These are phyloP conservation scores for Collybiopsis luxurians DNA, from an alignment of 768 basidiomycete genomes.

Conservation along the genomic window DNA sequence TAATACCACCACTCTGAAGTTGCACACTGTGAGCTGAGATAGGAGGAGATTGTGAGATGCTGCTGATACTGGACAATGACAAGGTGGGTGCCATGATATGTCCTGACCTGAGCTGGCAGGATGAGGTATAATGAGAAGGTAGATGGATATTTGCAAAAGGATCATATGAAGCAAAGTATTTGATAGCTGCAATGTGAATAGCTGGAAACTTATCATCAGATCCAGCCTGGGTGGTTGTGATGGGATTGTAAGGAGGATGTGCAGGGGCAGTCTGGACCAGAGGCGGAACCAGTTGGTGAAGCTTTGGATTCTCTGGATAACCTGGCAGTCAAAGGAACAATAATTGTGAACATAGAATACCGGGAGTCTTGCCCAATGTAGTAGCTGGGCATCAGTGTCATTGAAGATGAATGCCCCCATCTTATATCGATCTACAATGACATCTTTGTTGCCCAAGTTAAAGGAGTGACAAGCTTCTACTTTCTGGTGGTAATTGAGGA, in stretches of 20 bases:
- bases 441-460: background rate
- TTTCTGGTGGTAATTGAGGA: background rate
- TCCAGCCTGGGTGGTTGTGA: background rate
- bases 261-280: background rate
- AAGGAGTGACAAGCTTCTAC: background rate
- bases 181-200: background rate
- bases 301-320: background rate
- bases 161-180: background rate
- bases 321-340: background rate
- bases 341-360: background rate
- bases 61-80: background rate
- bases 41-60: background rate
- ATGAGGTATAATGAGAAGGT: background rate
- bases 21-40: too few species aligned
- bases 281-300: background rate
- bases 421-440: background rate
- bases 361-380: background rate
- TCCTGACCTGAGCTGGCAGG: background rate
- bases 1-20: too few species aligned
- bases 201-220: background rate
- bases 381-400: background rate
- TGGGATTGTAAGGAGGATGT: background rate
- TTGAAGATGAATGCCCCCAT: background rate
- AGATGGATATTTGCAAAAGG: background rate
- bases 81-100: background rate